Percentiles rank a stretch among this genome's conserved stretches.
These are phyloP conservation scores for Ceratocystis smalleyi DNA, from an alignment of 2,329 filamentous ascomycete species.

Conservation along the genomic window DNA sequence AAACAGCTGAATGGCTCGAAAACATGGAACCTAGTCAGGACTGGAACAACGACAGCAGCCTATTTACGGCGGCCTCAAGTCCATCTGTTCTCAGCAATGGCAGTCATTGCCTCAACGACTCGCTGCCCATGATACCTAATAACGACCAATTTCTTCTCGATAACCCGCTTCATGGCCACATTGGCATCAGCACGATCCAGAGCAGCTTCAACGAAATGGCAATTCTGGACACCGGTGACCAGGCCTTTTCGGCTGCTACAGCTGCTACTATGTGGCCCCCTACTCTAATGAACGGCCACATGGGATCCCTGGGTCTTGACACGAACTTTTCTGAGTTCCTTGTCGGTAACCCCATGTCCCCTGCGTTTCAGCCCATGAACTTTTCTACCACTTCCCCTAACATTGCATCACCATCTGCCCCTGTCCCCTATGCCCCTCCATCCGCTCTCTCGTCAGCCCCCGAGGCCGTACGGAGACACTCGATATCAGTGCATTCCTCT, in stretches of 20 bases:
- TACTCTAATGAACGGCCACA: conserved; percentile 40
- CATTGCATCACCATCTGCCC: conserved; percentile 1
- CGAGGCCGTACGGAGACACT: conserved; percentile 9
- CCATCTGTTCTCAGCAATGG: conserved; percentile 91
- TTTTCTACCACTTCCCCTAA: conserved; percentile 7
- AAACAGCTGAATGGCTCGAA: conserved; percentile 13
- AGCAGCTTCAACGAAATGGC: conserved; percentile 58
- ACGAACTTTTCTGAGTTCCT: conserved; percentile 16
- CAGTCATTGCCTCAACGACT: conserved; percentile 48
- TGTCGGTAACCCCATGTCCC: conserved; percentile 16
- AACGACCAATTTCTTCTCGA: conserved; percentile 15
- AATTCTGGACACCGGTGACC: conserved; percentile 28
- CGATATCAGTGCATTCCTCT: conserved; percentile 4
- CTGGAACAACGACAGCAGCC: conserved; percentile 5
- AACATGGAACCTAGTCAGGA: conserved; percentile 6
- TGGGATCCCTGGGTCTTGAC: conserved; percentile 13
- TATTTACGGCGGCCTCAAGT: conserved; percentile 66
- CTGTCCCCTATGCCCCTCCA: neutral
- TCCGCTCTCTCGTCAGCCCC: neutral
- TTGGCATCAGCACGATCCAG: conserved; percentile 66
- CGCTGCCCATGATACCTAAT: conserved; percentile 14
- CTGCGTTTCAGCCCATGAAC: conserved; percentile 13
- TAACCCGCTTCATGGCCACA: conserved; percentile 2
- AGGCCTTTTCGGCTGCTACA: conserved; percentile 14
- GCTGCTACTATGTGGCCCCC: conserved; percentile 51